Conservation (phyloP, 2,329 filamentous ascomycete genomes). For the Colletotrichum tofieldiae region DNA sequence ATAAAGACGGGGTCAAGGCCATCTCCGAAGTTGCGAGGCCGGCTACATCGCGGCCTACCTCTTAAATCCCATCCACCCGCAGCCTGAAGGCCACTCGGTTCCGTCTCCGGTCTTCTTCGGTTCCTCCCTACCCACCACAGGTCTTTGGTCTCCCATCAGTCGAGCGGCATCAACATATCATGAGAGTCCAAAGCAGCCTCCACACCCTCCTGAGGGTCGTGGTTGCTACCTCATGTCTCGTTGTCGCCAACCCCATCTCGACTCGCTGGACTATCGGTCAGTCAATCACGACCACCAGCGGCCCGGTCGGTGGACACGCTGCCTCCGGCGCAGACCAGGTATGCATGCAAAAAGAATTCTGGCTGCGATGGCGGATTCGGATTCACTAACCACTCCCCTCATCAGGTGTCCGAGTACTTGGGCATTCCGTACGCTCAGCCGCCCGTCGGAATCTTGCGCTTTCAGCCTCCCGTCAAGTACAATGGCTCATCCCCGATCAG, state of each 20-base stretch:
- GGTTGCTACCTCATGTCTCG: conserved; percentile 20
- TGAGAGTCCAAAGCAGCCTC: conserved; percentile 32
- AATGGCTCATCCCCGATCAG: conserved; percentile 19
- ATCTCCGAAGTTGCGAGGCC: background rate
- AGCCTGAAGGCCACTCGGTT: background rate
- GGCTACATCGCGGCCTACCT: conserved; percentile 14
- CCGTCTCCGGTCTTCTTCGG: conserved; percentile 3
- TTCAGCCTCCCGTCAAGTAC: conserved; percentile 48
- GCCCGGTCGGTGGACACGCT: conserved; percentile 32
- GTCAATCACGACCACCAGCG: conserved; percentile 32
- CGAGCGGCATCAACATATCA: conserved; percentile 27
- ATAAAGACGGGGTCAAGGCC: conserved; percentile 37
- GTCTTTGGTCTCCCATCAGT: conserved; percentile 28
- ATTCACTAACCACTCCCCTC: background rate
- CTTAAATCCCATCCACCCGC: conserved; percentile 11
- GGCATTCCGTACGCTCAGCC: conserved; percentile 71
- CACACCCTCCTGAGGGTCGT: conserved; percentile 25
- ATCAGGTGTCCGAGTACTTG: conserved; percentile 48
- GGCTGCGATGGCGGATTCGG: no score
- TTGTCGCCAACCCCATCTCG: conserved; percentile 7
- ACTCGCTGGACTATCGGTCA: conserved; percentile 33
- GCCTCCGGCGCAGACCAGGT: conserved; percentile 34
- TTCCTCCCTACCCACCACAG: conserved; percentile 23
- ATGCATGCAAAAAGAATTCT: background rate
- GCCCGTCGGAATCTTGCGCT: conserved; percentile 67